Evolutionary conservation across 305 asterid species (phyloP).

Genomic region (Fraxinus albicans): DNA sequence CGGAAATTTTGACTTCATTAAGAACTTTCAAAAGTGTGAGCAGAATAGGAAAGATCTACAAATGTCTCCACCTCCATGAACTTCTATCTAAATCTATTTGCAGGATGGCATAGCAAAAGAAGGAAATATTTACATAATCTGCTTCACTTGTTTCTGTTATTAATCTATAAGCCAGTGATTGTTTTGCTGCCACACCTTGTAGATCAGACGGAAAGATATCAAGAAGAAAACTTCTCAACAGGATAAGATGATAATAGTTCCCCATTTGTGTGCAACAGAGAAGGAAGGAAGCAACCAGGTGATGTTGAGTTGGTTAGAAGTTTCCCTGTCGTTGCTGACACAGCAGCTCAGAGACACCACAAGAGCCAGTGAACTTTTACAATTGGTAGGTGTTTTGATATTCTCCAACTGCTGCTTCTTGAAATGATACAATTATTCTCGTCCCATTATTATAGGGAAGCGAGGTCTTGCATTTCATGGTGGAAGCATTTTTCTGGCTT

Average conservation of each 20-base stretch:
- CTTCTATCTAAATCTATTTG: conserved; percentile 21
- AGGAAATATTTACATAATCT: conserved; percentile 7
- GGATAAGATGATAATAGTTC: conserved; percentile 22
- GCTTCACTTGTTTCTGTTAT: conserved; percentile 14
- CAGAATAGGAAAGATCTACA: conserved; percentile 18
- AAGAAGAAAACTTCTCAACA: conserved; percentile 11
- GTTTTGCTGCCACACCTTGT: conserved; percentile 30
- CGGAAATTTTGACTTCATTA: neutral
- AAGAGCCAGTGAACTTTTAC: neutral
- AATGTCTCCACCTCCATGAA: conserved; percentile 31
- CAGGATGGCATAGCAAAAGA: conserved; percentile 21
- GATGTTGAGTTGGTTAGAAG: neutral
- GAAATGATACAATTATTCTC: neutral
- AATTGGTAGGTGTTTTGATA: neutral
- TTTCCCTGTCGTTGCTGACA: neutral
- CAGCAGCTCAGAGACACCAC: neutral
- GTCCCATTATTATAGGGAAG: neutral
- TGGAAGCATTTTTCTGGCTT: conserved; percentile 42
- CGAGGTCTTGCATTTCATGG: neutral
- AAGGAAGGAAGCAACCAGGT: conserved; percentile 28
- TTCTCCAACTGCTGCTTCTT: neutral
- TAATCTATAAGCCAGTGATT: conserved; percentile 17
- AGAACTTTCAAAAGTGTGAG: neutral
- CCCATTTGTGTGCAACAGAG: neutral
- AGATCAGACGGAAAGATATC: conserved; percentile 37